phyloP scores from a whole-genome alignment of 345 rosid species.

The Carallia brachiata region DNA sequence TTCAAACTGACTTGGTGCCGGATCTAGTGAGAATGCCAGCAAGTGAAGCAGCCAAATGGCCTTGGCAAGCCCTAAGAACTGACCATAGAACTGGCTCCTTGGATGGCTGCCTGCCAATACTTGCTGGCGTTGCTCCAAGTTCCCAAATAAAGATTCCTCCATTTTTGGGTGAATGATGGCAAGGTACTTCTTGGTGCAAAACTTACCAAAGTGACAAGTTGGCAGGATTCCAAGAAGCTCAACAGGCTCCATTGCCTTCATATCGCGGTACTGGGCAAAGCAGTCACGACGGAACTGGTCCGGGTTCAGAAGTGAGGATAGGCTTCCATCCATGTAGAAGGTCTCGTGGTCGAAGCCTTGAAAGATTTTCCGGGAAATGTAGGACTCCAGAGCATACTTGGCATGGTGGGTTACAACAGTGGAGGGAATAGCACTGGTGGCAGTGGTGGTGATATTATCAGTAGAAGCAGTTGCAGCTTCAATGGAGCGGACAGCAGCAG shows the following conservation, averaged over 20 bases:
- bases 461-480: constrained; percentile 60
- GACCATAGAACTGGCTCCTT: constrained; percentile 73
- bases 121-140: constrained; percentile 62
- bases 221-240: constrained; percentile 90
- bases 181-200: constrained; percentile 78
- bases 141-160: constrained; percentile 94
- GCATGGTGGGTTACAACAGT: constrained; percentile 66
- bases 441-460: constrained; percentile 21
- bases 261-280: constrained; percentile 77
- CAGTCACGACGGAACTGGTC: constrained; percentile 81
- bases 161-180: constrained; percentile 84
- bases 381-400: constrained; percentile 80
- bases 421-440: constrained; percentile 39
- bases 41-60: constrained; percentile 90
- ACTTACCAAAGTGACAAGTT: constrained; percentile 81
- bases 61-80: constrained; percentile 77
- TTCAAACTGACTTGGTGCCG: constrained; percentile 77
- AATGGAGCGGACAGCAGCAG: constrained; percentile 89
- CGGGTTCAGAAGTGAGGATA: constrained; percentile 75
- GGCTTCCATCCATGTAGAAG: constrained; percentile 87
- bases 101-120: constrained; percentile 76
- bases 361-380: constrained; percentile 66
- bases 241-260: constrained; percentile 90
- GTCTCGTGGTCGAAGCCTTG: constrained; percentile 93
- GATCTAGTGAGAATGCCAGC: constrained; percentile 89